Evolutionary conservation across 2,329 filamentous ascomycete species (phyloP).

Genomic region (Fusarium humuli): DNA sequence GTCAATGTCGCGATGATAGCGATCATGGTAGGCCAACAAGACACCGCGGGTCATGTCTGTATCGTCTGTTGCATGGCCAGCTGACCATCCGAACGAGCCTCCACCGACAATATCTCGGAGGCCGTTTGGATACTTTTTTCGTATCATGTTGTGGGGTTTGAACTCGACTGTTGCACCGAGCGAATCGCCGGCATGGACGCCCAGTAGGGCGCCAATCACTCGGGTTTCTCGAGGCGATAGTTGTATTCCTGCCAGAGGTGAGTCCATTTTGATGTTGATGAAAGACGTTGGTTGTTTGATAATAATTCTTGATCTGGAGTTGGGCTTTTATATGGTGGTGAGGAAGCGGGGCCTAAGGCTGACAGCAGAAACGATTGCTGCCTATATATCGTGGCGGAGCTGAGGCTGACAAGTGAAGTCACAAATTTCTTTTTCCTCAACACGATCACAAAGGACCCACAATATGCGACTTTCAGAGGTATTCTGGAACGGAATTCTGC

Average conservation of each 20-base stretch:
- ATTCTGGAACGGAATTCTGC: too few species aligned
- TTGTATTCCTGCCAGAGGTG: not conserved
- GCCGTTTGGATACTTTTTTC: constrained; percentile 50
- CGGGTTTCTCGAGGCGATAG: constrained; percentile 44
- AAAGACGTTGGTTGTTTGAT: not conserved
- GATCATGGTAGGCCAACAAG: constrained; percentile 56
- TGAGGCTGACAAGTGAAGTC: not conserved
- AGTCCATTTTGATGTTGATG: constrained; percentile 10
- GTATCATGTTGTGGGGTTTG: constrained; percentile 49
- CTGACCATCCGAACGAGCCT: constrained; percentile 56
- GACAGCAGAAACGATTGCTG: not conserved
- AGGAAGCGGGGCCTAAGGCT: not conserved
- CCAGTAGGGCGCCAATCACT: constrained; percentile 58
- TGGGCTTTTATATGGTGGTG: not conserved
- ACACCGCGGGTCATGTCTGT: constrained; percentile 61
- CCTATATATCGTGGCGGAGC: not conserved
- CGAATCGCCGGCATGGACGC: constrained; percentile 60
- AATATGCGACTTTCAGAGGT: rapidly evolving
- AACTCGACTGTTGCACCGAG: constrained; percentile 62
- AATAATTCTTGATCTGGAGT: too few species aligned
- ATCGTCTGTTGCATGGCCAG: constrained; percentile 61
- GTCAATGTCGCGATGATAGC: not conserved
- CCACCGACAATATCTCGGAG: constrained; percentile 59
- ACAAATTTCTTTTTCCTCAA: too few species aligned
- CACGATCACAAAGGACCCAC: rapidly evolving